Evolutionary conservation across 1,284 basidiomycete species (phyloP).

Genomic region (Schizopora paradoxa): DNA sequence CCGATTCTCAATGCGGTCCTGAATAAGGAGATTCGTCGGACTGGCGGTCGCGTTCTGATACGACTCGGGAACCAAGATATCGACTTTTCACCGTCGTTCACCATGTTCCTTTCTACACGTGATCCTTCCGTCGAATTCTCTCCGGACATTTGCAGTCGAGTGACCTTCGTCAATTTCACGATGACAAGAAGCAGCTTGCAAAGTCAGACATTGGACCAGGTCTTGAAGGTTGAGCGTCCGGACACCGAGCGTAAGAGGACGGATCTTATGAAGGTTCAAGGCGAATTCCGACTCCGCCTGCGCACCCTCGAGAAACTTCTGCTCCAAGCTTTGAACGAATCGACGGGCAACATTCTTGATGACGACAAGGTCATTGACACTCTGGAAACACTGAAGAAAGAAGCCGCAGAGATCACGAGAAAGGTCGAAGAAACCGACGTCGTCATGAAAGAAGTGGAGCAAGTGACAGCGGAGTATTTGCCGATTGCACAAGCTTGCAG

Average conservation of each 20-base stretch:
- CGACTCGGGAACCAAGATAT: conserved; percentile 98
- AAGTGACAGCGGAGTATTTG: conserved; percentile 92
- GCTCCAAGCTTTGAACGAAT: conserved; percentile 95
- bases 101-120: conserved; percentile 97
- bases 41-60: conserved; percentile 96
- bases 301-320: conserved; percentile 92
- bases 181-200: conserved; percentile 99
- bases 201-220: conserved; percentile 96
- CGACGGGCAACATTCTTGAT: conserved; percentile 94
- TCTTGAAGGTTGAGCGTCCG: conserved; percentile 93
- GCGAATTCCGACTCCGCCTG: conserved; percentile 92
- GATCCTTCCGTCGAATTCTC: conserved; percentile 98
- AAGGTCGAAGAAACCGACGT: conserved; percentile 98
- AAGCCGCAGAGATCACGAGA: conserved; percentile 92
- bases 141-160: conserved; percentile 97
- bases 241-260: conserved; percentile 96
- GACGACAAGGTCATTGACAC: conserved; percentile 99
- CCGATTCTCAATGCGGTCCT: conserved; percentile 97
- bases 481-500: conserved; percentile 96
- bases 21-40: conserved; percentile 93
- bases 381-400: conserved; percentile 92
- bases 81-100: conserved; percentile 98
- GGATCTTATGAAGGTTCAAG: conserved; percentile 98
- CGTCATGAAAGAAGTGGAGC: conserved; percentile 94
- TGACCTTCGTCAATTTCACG: conserved; percentile 99